Conservation (phyloP, 257 asterid species). For the Scutellaria baicalensis region DNA sequence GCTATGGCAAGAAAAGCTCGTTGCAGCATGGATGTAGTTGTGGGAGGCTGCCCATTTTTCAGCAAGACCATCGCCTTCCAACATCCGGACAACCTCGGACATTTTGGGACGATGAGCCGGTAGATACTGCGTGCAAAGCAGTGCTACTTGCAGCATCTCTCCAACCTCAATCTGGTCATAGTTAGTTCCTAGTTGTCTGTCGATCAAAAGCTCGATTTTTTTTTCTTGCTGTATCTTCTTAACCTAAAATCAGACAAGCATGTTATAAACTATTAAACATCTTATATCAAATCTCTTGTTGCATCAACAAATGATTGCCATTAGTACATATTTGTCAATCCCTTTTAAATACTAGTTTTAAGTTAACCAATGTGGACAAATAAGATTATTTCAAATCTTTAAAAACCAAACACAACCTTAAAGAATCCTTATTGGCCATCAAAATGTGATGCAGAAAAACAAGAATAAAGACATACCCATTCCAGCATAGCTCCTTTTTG, state of each 20-base stretch:
- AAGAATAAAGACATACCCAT: conserved; percentile 44
- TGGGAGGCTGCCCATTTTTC: conserved; percentile 97
- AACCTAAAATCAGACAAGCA: conserved; percentile 39
- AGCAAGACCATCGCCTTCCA: conserved; percentile 93
- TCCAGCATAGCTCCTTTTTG: conserved; percentile 92
- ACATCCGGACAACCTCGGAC: conserved; percentile 91
- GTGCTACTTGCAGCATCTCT: conserved; percentile 95
- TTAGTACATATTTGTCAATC: not conserved
- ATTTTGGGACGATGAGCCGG: conserved; percentile 86
- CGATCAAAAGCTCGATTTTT: conserved; percentile 60
- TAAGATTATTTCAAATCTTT: too few species aligned
- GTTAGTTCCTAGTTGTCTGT: conserved; percentile 57
- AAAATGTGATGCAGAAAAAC: not conserved
- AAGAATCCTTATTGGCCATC: not conserved
- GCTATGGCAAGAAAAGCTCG: conserved; percentile 26
- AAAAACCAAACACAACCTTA: not conserved
- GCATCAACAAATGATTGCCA: too few species aligned
- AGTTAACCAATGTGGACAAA: too few species aligned
- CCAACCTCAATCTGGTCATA: conserved; percentile 74
- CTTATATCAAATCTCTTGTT: not conserved
- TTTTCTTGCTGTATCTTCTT: conserved; percentile 67
- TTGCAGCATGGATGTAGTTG: conserved; percentile 24
- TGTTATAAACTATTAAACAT: not conserved
- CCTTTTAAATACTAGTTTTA: not conserved
- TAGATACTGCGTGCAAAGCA: conserved; percentile 77